Evolutionary conservation across 768 basidiomycete species (phyloP), one percentile per base, ranked within the genome.

Genomic region (Termitomyces sp.): DNA sequence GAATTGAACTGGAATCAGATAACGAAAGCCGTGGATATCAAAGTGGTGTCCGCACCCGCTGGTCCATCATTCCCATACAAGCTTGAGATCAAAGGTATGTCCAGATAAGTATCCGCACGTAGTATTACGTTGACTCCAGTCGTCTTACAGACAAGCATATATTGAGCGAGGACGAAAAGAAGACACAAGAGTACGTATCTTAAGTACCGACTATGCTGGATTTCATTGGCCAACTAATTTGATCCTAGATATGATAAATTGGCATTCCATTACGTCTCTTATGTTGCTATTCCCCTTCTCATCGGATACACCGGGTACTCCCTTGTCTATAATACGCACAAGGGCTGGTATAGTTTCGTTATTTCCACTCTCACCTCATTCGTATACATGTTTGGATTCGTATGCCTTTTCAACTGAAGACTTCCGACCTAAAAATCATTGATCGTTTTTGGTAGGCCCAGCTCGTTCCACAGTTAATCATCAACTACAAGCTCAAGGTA

Each of bases 371-470:
- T 96, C 53, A 95, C 94, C 33, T 92, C 89, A 30, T 94, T 91
- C 70, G 90, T 94, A 40, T 93, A 94, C 67, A 93, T 94, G 87
- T 98, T 98, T 70, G 97, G 96, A 58, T 99, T 99, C 71, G 94
- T 97, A 64, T 79, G 94, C 85, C 46, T 56, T 6, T 8, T 12
- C 15, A 14, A 28, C 31, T 23, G 9, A 10, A 10, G 23, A 10
- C 41, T 49, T 28, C 11, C 31, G 19, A 33, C 43, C 10, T 14
- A 35, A 50, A 43, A 23, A 50, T 56, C 19, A 60, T 38, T 47
- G 26, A 35, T 38, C 26, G 17, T 23, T 44, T 33, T 35, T 64
- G 33, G 45, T 66, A 92, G 90, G 91, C 88, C 49, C 91, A 94
- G 77, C 79, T 94, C 33, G 74, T 92, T 49, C 90, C 89, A 37